Base-by-base conservation (phyloP, 2,329 filamentous ascomycete species). In the Laburnicola sp. region DNA sequence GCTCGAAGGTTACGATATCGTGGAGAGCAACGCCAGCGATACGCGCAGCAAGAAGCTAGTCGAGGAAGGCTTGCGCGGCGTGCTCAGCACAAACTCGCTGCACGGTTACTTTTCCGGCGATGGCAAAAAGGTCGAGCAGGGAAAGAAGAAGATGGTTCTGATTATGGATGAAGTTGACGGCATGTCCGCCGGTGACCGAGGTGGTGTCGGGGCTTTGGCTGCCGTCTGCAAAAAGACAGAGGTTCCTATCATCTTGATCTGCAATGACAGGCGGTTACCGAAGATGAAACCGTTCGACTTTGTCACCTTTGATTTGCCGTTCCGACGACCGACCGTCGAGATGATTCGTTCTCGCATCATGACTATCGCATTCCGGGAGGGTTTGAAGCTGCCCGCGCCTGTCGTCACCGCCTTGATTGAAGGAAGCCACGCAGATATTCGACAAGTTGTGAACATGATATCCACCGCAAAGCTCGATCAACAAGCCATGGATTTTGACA, bases 121-220 rank as follows among this genome's bases (percentile, higher is more conserved):
- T 49, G 88, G 89, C 23, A 89, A 94, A 73, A 82, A 86, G 50
- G 86, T 96, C 3, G 88, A 97, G 38, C 75, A 78, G 3, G 80
- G 80, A 11, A 97, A 94, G 78, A 96, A 95, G 78, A 97, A 97
- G 63, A 85, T 97, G 30, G 90, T 97, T 4, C 78, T 99, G 42
- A 91, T 99, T 75, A 97, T 99, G 94, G 94, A 99, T 63, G 94
- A 99, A 74, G 94, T 99, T 3, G 94, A 99, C 65, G 94, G 94
- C 45, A 97, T 99, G 94, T 97, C 93, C 54, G 92, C 91, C 31
- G 94, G 94, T 68, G 94, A 99, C 70, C 87, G 94, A 54, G 94
- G 94, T 59, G 94, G 94, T 72, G 94, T 99, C 41, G 94, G 92
- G 44, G 94, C 94, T 27, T 80, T 99, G 50, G 93, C 94, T 50